Base-by-base conservation (phyloP, 2,329 filamentous ascomycete species). In the Scedosporium aurantiacum region DNA sequence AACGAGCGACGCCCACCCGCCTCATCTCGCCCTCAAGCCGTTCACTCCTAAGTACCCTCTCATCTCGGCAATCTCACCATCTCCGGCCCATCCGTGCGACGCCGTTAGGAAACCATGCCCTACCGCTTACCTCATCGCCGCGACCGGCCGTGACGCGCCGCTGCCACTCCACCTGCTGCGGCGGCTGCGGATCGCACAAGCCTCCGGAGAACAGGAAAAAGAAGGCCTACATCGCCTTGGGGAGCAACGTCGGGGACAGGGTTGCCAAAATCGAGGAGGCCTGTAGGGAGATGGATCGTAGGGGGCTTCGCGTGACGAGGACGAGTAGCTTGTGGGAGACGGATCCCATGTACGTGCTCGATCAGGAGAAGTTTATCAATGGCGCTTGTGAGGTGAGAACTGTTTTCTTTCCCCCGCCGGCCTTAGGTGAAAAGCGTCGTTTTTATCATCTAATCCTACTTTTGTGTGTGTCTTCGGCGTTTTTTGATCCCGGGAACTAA, bases 321-420 rank as follows among this genome's bases (percentile, higher is more conserved):
- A 96, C 93, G 0, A 97, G 93, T 72, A 88, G 86, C 64, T 78
- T 99, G 2, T 99, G 94, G 82, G 91, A 97, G 76, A 99, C 93
- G 3, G 86, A 90, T 67, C 91, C 94, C 23, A 99, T 99, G 94
- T 99, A 99, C 73, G 89, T 97, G 65, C 77, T 89, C 64, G 88
- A 97, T 65, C 94, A 99, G 72, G 86, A 86, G 64, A 83, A 84
- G 32, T 99, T 99, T 70, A 77, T 97, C 57, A 99, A 99, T 71
- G 94, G 91, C 21, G 92, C 87, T 62, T 96, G 91, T 72, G 90
- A 96, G 85, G 91, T 95, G 73, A 71, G 84, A 78, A 57, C 57
- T 21, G 18, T 37, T 27, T n/a, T n/a, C n/a, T n/a, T n/a, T n/a
- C n/a, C n/a, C n/a, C n/a, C n/a, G n/a, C n/a, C n/a, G n/a, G n/a